Evolutionary conservation across 345 rosid species (phyloP).

Genomic region (Euphorbia pulcherrima): DNA sequence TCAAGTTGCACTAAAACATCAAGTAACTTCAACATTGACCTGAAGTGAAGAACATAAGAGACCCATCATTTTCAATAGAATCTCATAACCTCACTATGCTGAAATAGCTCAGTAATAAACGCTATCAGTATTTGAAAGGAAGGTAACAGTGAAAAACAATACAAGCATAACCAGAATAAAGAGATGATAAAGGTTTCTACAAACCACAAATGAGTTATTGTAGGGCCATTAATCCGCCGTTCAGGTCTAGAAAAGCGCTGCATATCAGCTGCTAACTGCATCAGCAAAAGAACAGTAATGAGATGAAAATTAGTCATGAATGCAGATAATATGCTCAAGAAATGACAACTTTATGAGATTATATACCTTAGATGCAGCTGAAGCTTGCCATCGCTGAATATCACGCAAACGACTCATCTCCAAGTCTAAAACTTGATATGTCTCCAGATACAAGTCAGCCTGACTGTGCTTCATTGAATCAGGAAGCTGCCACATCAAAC

Average conservation of each 20-base stretch:
- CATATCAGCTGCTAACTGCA: slow-evolving; percentile 99
- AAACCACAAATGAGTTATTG: slow-evolving; percentile 90
- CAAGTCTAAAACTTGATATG: slow-evolving; percentile 98
- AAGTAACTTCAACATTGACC: slow-evolving; percentile 95
- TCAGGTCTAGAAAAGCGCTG: slow-evolving; percentile 99
- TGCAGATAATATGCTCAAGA: slow-evolving; percentile 6
- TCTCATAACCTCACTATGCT: background rate
- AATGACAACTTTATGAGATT: slow-evolving; percentile 7
- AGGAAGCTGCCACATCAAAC: slow-evolving; percentile 66
- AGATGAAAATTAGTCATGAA: slow-evolving; percentile 3
- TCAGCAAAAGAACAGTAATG: slow-evolving; percentile 22
- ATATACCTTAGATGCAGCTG: slow-evolving; percentile 83
- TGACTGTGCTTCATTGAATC: slow-evolving; percentile 99
- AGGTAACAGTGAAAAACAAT: background rate
- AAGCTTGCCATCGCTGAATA: slow-evolving; percentile 96
- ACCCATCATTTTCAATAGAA: background rate
- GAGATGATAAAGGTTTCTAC: slow-evolving; percentile 7
- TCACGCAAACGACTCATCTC: slow-evolving; percentile 97
- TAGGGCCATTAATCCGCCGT: slow-evolving; percentile 92
- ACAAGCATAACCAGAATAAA: background rate
- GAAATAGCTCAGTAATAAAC: slow-evolving; percentile 3
- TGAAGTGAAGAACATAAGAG: slow-evolving; percentile 28
- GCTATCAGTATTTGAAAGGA: slow-evolving; percentile 11
- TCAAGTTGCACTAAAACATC: slow-evolving; percentile 98
- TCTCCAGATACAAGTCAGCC: slow-evolving; percentile 89